Base-by-base conservation (phyloP, 2,329 filamentous ascomycete genomes). In the Polytolypa hystricis region DNA sequence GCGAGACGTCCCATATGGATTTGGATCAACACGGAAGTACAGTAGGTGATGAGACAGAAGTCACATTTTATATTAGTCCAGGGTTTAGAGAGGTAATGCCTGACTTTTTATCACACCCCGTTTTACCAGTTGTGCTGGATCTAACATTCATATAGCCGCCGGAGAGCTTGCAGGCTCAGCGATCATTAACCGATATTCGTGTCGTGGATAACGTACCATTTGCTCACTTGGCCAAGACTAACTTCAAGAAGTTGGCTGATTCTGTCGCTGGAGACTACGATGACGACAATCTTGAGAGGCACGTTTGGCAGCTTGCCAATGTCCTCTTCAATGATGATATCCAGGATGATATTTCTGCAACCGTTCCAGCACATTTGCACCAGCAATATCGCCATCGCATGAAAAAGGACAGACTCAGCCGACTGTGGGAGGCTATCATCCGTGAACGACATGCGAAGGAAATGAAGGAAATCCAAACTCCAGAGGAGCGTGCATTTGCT, bases 401-500 rank as follows among this genome's bases (percentile, higher is more conserved):
- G 36, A 66, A 63, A 37, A 69, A 67, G 41, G 65, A 68, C 36
- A 61, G 65, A 8, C 48, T 69, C 9, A 62, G 54, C 26, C 53
- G 57, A 25, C 54, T 66, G 29, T 64, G 63, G 57, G 53, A 64
- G 27, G 46, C 41, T 6, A 45, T 61, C 40, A 49, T 66, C 55
- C 51, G 81, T 46, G 74, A 78, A 39, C 74, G 69, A 37, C 66
- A 95, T n/a, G 76, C 77, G 1, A 64, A 69, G 16, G 78, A 80
- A 38, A 77, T 81, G 70, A 69, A 75, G 36, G 68, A 70, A 15
- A 61, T 87, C 60, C 42, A 67, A 31, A 77, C 77, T 0, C 63
- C 70, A 2, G 87, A 95, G 53, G 85, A 94, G 54, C 86, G 84
- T 55, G 89, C 89, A 0, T 69, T 98, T 39, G 74, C 81, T 14